Evolutionary conservation across 2,329 filamentous ascomycete species (phyloP).

Genomic region (Didymella sp.): DNA sequence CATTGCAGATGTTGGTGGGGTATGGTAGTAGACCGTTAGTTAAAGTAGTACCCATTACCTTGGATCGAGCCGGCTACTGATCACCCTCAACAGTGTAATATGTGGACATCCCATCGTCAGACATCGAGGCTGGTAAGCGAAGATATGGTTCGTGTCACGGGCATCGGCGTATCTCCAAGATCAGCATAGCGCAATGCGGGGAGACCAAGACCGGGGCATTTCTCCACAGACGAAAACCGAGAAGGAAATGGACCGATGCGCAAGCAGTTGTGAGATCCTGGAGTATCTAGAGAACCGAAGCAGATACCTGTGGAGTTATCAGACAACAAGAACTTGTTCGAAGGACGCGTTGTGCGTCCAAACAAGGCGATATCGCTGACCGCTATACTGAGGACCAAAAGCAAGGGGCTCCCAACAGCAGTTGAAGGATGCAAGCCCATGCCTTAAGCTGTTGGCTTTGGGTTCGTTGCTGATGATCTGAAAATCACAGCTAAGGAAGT

Average conservation of each 20-base stretch:
- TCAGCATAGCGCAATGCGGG: constrained; percentile 34
- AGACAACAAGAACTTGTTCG: background rate
- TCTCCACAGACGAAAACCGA: constrained; percentile 24
- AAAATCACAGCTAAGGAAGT: background rate
- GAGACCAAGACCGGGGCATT: constrained; percentile 20
- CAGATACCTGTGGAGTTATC: background rate
- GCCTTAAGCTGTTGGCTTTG: background rate
- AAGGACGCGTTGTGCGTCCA: background rate
- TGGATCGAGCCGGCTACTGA: constrained; percentile 9
- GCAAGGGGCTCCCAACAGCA: background rate
- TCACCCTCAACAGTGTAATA: constrained; percentile 30
- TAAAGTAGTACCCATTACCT: constrained; percentile 9
- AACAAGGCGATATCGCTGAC: background rate
- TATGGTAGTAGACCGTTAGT: constrained; percentile 11
- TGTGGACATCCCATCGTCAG: constrained; percentile 27
- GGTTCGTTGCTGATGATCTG: background rate
- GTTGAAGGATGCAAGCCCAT: background rate
- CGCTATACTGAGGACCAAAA: background rate
- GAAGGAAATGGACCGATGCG: constrained; percentile 17
- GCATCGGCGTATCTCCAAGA: constrained; percentile 37
- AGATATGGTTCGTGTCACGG: constrained; percentile 22
- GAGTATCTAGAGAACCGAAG: constrained; percentile 1
- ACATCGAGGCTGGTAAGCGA: constrained; percentile 25
- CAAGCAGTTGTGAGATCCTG: constrained; percentile 4
- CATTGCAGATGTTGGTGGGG: constrained; percentile 14